Evolutionary conservation across 306 rosid genomes (phyloP), one percentile per base, ranked within the genome.

Genomic region (Coriaria nepalensis): DNA sequence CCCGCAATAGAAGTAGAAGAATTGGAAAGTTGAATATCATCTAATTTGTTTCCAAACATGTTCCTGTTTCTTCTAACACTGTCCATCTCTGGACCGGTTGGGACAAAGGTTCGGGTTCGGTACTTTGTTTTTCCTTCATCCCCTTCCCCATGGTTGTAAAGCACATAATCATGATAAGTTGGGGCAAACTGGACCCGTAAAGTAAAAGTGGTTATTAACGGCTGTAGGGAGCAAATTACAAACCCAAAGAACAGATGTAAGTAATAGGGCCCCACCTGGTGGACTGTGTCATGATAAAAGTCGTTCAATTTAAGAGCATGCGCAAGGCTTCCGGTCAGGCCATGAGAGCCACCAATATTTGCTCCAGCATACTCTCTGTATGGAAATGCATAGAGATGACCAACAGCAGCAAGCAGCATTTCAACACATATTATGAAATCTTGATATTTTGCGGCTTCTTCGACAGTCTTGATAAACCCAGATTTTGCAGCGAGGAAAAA

Each of bases 281-380:
- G 96, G 59, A 85, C 96, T 1, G 98, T 92, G 59, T 92, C 98
- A 10, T 92, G 94, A 73, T 92, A 92, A 56, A 92, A 82, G 67
- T 92, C 98, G 50, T 85, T 92, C 50, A 92, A 70, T 69, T 77
- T 85, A 52, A 92, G 35, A 5, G 98, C 98, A 57, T 92, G 98
- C 47, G 86, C 74, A 50, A 92, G 87, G 69, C 96, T 92, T 65
- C 85, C 85, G 0, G 98, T 75, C 63, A 92, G 53, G 71, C 82
- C 83, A 51, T 59, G 73, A 35, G 92, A 67, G 35, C 58, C 78
- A 38, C 94, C 96, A 51, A 92, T 79, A 62, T 85, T 92, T 56
- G 98, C 98, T 52, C 98, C 98, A 9, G 98, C 94, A 66, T 92
- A 92, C 69, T 92, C 98, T 71, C 85, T 85, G 93, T 92, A 92